phyloP scores from a whole-genome alignment of 306 rosid species.

The Cucurbita ficifolia region DNA sequence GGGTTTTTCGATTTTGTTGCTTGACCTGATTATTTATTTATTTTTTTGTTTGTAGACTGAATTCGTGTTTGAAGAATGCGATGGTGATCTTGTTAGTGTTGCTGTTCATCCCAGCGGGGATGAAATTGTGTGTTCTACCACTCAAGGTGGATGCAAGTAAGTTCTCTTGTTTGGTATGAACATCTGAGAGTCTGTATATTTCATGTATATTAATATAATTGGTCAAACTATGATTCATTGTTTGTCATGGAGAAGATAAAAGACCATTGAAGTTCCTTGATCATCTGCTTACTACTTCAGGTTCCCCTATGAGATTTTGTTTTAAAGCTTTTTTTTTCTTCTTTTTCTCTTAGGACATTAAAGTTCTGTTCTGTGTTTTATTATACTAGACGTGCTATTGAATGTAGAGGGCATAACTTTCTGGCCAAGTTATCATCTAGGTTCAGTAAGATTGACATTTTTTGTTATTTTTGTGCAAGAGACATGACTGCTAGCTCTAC shows the following conservation, averaged over 20 bases:
- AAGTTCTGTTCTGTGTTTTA: not conserved
- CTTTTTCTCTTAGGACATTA: not conserved
- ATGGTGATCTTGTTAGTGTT: constrained; percentile 63
- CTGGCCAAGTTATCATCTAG: not conserved
- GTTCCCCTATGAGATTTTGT: not conserved
- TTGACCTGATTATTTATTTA: not conserved
- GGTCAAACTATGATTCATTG: not conserved
- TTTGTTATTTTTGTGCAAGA: not conserved
- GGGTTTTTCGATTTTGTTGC: not conserved
- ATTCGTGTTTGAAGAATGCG: constrained; percentile 65
- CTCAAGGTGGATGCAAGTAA: constrained; percentile 88
- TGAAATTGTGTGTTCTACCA: constrained; percentile 59
- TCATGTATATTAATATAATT: not conserved
- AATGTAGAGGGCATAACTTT: not conserved
- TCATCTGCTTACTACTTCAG: not conserved
- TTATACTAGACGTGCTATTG: not conserved
- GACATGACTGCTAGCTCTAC: too few species aligned
- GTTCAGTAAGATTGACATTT: not conserved
- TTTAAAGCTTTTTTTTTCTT: not conserved
- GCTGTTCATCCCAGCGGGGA: constrained; percentile 85
- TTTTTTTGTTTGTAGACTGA: constrained; percentile 28
- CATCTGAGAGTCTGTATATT: not conserved
- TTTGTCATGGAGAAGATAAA: not conserved
- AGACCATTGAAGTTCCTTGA: not conserved
- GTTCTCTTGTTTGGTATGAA: constrained; percentile 6